Conservation (phyloP, 192 early-diverging fungal genomes). For the Borealophlyctis nickersoniae region DNA sequence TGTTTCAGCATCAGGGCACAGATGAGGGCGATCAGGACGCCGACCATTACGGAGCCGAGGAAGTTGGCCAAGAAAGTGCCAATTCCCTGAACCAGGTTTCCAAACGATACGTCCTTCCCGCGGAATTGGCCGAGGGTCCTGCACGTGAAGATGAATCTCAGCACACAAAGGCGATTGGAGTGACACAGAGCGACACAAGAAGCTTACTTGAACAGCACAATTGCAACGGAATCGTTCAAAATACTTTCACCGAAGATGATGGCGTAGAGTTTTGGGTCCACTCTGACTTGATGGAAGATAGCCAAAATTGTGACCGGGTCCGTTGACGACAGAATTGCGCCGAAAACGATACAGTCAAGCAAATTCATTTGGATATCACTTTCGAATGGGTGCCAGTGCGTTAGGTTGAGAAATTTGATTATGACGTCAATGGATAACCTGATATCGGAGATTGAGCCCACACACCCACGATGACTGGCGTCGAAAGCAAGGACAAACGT, state of each 20-base stretch:
- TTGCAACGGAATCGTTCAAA: slow-evolving; percentile 96
- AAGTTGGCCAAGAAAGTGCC: slow-evolving; percentile 81
- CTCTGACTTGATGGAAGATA: slow-evolving; percentile 88
- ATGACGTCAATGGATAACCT: slow-evolving; percentile 66
- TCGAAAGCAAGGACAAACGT: neutral
- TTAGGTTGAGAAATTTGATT: slow-evolving; percentile 23
- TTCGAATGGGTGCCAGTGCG: slow-evolving; percentile 67
- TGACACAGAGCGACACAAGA: neutral
- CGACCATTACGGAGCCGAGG: slow-evolving; percentile 76
- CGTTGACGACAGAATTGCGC: slow-evolving; percentile 91
- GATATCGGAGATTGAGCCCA: slow-evolving; percentile 17
- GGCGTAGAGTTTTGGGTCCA: slow-evolving; percentile 92
- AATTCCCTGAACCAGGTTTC: slow-evolving; percentile 36
- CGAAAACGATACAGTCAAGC: slow-evolving; percentile 92
- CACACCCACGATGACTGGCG: slow-evolving; percentile 9
- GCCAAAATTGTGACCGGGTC: slow-evolving; percentile 96
- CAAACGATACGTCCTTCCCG: slow-evolving; percentile 57
- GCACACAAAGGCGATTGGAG: too few species aligned
- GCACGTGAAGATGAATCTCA: neutral
- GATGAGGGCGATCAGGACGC: slow-evolving; percentile 70
- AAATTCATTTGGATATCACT: slow-evolving; percentile 57
- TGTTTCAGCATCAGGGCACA: slow-evolving; percentile 86
- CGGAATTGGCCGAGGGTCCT: slow-evolving; percentile 75
- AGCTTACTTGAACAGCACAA: slow-evolving; percentile 79
- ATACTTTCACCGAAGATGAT: slow-evolving; percentile 96